These are phyloP conservation scores for Tetracentron sinense DNA, from an alignment of 164 flowering plant genomes.

Conservation along the genomic window DNA sequence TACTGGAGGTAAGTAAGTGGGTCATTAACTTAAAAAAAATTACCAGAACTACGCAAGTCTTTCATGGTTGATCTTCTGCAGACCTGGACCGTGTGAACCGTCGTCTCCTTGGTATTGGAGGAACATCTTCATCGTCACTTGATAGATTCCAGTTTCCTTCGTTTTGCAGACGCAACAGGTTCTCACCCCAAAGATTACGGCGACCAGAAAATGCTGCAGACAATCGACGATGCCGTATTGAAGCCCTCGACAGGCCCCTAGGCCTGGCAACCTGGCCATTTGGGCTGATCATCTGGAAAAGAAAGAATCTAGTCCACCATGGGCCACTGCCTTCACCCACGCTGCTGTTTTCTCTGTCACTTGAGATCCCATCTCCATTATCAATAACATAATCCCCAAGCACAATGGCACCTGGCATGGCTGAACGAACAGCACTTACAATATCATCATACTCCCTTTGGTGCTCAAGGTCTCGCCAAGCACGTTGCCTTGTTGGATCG, in stretches of 20 bases:
- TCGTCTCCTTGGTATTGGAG: slow-evolving; percentile 58
- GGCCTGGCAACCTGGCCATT: slow-evolving; percentile 35
- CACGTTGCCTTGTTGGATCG: slow-evolving; percentile 43
- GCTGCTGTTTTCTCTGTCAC: slow-evolving; percentile 36
- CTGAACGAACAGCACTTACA: slow-evolving; percentile 55
- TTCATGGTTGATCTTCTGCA: slow-evolving; percentile 50
- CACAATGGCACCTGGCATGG: slow-evolving; percentile 56
- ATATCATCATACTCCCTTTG: slow-evolving; percentile 57
- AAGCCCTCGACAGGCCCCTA: slow-evolving; percentile 57
- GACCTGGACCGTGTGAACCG: slow-evolving; percentile 54
- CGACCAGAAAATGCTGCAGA: slow-evolving; percentile 44
- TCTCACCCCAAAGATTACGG: slow-evolving; percentile 81
- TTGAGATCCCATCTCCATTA: slow-evolving; percentile 36
- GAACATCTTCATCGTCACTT: slow-evolving; percentile 47
- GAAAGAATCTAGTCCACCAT: slow-evolving; percentile 57
- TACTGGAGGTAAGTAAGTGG: not conserved
- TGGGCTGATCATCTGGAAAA: slow-evolving; percentile 78
- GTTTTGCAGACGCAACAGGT: slow-evolving; percentile 63
- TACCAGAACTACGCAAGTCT: slow-evolving; percentile 19
- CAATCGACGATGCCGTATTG: slow-evolving; percentile 58
- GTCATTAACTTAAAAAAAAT: slow-evolving; percentile 6
- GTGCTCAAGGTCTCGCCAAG: slow-evolving; percentile 54
- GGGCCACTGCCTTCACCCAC: slow-evolving; percentile 41
- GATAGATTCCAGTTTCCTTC: slow-evolving; percentile 36
- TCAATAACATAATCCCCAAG: slow-evolving; percentile 29